Conservation (phyloP, 148 eudicot species). For the Tetragonia tetragonoides region DNA sequence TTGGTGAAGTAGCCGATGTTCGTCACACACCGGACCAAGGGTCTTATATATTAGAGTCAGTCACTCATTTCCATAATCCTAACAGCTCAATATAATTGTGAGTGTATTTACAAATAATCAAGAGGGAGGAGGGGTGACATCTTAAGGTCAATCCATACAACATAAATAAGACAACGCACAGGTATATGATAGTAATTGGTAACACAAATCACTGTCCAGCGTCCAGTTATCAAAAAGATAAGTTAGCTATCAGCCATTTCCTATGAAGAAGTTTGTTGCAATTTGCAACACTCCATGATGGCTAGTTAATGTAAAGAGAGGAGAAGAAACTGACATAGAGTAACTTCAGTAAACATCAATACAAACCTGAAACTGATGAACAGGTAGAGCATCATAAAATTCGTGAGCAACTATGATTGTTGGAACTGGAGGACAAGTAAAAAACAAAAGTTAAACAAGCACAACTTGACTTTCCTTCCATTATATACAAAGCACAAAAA, state of each 20-base stretch:
- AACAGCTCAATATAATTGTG: no score
- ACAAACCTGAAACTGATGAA: slow-evolving; percentile 96
- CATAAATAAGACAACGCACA: background rate
- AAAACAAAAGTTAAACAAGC: slow-evolving; percentile 11
- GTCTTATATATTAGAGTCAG: no score
- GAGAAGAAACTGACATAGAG: background rate
- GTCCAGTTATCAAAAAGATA: background rate
- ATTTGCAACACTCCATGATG: background rate
- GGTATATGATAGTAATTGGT: background rate
- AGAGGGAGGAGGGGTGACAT: background rate
- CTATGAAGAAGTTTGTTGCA: background rate
- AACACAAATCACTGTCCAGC: background rate
- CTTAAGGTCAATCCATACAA: background rate
- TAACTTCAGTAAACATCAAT: background rate
- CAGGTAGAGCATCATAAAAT: slow-evolving; percentile 90
- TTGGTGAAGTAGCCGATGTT: no score
- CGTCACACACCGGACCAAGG: no score
- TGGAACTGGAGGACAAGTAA: slow-evolving; percentile 54
- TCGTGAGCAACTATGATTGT: slow-evolving; percentile 88
- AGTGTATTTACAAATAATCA: background rate
- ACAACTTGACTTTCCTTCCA: background rate
- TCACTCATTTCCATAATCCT: no score
- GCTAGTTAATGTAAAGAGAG: background rate
- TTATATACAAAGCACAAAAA: background rate
- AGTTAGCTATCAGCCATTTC: background rate